These are phyloP conservation scores for Alternaria viburni DNA, from an alignment of 2,329 filamentous ascomycete species.

Conservation along the genomic window DNA sequence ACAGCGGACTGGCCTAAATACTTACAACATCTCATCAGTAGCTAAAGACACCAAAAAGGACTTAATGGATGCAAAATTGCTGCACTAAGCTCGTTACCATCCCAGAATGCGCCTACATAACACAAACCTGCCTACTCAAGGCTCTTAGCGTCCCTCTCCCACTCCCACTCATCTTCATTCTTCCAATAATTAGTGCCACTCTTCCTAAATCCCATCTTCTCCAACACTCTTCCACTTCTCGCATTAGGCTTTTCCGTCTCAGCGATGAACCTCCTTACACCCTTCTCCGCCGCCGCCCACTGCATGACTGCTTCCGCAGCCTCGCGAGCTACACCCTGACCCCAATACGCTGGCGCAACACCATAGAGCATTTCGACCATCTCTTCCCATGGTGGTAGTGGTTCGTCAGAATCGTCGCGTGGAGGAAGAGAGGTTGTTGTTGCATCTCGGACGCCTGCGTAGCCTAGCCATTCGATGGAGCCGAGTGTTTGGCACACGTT, in stretches of 20 bases:
- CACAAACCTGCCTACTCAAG: background rate
- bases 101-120: too few relatives aligned
- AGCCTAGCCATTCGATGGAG: constrained; percentile 19
- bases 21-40: too few relatives aligned
- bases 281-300: constrained; percentile 16
- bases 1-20: too few relatives aligned
- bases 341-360: constrained; percentile 17
- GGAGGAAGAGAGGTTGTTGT: constrained; percentile 23
- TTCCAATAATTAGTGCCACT: constrained; percentile 23
- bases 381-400: constrained; percentile 20
- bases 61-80: too few relatives aligned
- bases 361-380: constrained; percentile 29
- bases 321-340: constrained; percentile 21
- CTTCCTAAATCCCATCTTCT: constrained; percentile 33
- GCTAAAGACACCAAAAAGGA: too few relatives aligned
- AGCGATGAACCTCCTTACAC: constrained; percentile 24
- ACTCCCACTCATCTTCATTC: constrained; percentile 19
- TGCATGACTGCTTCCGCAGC: constrained; percentile 25
- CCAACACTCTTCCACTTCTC: constrained; percentile 30
- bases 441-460: constrained; percentile 26
- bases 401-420: constrained; percentile 3
- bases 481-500: background rate
- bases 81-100: too few relatives aligned
- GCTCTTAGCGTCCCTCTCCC: constrained; percentile 8
- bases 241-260: constrained; percentile 30